A percentile compares a stretch with the other conserved stretches of the same genome.
Evolutionary conservation across 371 early-diverging fungal species (phyloP).

Genomic region (Apophysomyces elegans): DNA sequence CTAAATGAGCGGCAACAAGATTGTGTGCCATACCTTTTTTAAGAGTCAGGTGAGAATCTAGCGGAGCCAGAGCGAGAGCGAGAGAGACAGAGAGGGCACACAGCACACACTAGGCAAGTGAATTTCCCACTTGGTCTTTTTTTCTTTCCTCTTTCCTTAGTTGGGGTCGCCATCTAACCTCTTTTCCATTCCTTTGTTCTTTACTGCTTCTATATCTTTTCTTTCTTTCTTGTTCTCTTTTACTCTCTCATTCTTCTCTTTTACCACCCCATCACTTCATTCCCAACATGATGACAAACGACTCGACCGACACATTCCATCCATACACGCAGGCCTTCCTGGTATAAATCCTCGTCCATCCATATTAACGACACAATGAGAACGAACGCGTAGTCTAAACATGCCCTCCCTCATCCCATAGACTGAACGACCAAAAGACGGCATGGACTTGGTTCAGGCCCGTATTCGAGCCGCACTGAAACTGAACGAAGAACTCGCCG

Average conservation of each 20-base stretch:
- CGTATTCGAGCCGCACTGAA: conserved; percentile 52
- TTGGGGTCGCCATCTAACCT: conserved; percentile 1
- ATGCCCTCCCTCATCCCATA: conserved; percentile 16
- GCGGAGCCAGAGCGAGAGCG: no score
- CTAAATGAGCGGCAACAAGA: no score
- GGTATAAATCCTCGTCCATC: conserved; percentile 4
- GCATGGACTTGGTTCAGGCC: conserved; percentile 51
- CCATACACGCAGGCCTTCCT: conserved; percentile 9
- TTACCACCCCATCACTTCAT: neutral
- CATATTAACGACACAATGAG: neutral
- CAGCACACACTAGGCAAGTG: no score
- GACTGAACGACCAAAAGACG: conserved; percentile 60
- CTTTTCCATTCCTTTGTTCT: conserved; percentile 9
- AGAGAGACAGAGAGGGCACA: no score
- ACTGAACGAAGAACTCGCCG: conserved; percentile 63
- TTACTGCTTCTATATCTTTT: neutral
- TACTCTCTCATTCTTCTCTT: neutral
- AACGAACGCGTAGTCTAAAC: conserved; percentile 8
- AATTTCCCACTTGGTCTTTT: no score
- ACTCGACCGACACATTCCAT: neutral
- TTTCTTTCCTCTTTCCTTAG: neutral
- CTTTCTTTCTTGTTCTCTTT: neutral
- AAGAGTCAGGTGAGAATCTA: no score
- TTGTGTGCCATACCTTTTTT: no score
- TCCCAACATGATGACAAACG: conserved; percentile 1